A percentile compares a stretch with the other conserved stretches of the same genome.
These are phyloP conservation scores for Colletotrichum higginsianum DNA, from an alignment of 2,329 filamentous ascomycete genomes.

Conservation along the genomic window DNA sequence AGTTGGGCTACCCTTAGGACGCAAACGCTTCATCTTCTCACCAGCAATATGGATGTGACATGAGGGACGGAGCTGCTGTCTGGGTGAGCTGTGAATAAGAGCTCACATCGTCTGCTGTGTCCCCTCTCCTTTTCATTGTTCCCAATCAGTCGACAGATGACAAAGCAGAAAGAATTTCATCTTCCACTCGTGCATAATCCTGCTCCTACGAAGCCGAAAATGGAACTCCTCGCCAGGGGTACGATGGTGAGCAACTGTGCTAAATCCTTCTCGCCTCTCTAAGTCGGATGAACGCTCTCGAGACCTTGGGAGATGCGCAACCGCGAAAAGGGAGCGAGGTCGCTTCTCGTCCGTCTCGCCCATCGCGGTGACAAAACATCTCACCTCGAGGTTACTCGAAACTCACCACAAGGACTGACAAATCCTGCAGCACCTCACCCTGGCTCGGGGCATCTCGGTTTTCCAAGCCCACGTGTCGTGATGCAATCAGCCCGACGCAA, in stretches of 20 bases:
- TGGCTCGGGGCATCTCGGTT: neutral
- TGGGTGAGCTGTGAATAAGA: neutral
- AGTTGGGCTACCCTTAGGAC: too few species aligned
- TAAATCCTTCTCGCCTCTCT: neutral
- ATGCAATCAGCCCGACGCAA: neutral
- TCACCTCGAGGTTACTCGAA: neutral
- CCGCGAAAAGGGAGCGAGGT: neutral
- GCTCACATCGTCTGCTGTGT: neutral
- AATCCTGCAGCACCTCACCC: neutral
- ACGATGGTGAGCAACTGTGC: neutral
- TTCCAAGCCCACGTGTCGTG: neutral
- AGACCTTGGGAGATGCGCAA: neutral
- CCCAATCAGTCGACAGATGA: neutral
- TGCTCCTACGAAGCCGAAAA: neutral
- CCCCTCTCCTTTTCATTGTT: neutral
- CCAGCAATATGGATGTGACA: too few species aligned
- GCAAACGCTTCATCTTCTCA: too few species aligned
- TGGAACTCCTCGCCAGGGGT: neutral
- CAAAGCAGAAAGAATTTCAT: neutral
- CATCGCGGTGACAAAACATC: conserved; percentile 14
- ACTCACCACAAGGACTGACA: neutral
- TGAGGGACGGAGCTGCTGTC: neutral
- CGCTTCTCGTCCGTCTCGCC: conserved; percentile 14
- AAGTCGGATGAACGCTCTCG: neutral
- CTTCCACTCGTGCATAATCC: neutral